phyloP scores from a whole-genome alignment of 768 basidiomycete genomes.

The Rhizopogon vesiculosus region DNA sequence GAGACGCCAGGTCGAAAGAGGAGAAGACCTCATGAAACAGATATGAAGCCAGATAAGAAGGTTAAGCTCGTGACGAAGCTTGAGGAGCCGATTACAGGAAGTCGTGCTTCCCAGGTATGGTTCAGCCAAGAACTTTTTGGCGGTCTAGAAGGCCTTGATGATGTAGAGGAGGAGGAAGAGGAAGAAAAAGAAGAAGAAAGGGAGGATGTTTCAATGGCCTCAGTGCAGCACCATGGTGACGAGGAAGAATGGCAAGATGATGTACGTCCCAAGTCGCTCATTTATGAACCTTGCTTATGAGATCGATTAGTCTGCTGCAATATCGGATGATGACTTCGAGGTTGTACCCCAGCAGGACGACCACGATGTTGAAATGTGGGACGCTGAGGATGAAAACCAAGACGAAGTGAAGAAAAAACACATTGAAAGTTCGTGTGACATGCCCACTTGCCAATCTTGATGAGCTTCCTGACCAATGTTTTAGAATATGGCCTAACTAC shows the following conservation, averaged over 20 bases:
- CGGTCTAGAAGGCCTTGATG: constrained; percentile 44
- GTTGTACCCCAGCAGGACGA: constrained; percentile 58
- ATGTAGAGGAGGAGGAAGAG: constrained; percentile 27
- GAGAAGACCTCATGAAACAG: constrained; percentile 24
- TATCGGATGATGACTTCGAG: constrained; percentile 59
- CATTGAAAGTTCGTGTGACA: constrained; percentile 54
- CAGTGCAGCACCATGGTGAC: constrained; percentile 26
- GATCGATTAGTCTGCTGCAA: constrained; percentile 10
- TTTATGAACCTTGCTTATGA: constrained; percentile 6
- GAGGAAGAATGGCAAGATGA: constrained; percentile 24
- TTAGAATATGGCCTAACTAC: constrained; percentile 81
- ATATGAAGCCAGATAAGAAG: constrained; percentile 38
- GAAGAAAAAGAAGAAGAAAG: constrained; percentile 25
- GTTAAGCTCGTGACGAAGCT: constrained; percentile 47
- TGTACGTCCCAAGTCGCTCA: constrained; percentile 13
- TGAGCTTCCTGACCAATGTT: constrained; percentile 4
- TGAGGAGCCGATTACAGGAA: constrained; percentile 31
- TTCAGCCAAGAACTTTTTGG: constrained; percentile 92
- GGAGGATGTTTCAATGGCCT: constrained; percentile 19
- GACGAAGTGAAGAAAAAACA: constrained; percentile 62
- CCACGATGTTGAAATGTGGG: constrained; percentile 70
- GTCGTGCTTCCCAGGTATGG: constrained; percentile 80
- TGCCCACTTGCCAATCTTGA: background rate
- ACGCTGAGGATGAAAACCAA: constrained; percentile 72
- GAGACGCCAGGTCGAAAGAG: constrained; percentile 35